These are phyloP conservation scores for Xylaria sp. DNA, from an alignment of 2,329 filamentous ascomycete genomes.

Conservation along the genomic window DNA sequence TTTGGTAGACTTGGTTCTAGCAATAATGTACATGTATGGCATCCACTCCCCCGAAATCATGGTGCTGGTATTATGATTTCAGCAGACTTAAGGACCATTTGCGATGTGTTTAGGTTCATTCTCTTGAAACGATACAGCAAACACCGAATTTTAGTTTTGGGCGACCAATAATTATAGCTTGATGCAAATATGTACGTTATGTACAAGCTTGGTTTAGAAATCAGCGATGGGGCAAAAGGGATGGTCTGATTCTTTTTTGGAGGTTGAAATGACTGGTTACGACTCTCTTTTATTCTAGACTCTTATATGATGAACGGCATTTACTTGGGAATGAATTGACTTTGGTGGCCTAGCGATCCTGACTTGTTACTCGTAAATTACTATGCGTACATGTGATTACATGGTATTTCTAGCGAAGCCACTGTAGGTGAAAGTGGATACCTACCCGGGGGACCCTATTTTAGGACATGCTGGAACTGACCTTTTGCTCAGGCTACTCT, in stretches of 20 bases:
- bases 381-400: too few species aligned
- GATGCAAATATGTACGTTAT: slow-evolving; percentile 10
- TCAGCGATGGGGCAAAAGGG: neutral
- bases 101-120: neutral
- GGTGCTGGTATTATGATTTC: slow-evolving; percentile 2
- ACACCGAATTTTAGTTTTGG: neutral
- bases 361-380: neutral
- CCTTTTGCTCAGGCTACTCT: too few species aligned
- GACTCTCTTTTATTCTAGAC: slow-evolving; percentile 20
- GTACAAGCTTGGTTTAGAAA: neutral
- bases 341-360: neutral
- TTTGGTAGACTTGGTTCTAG: slow-evolving; percentile 6
- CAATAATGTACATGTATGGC: slow-evolving; percentile 11
- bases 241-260: neutral
- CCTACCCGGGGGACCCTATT: too few species aligned
- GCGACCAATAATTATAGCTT: slow-evolving; percentile 13
- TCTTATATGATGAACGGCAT: slow-evolving; percentile 15
- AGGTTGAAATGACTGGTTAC: slow-evolving; percentile 10
- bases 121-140: neutral
- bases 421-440: too few species aligned
- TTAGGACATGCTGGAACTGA: too few species aligned
- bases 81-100: neutral
- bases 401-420: too few species aligned
- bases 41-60: slow-evolving; percentile 5
- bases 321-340: neutral